A percentile compares a stretch with the other conserved stretches of the same genome.
Conservation (phyloP, 2,329 filamentous ascomycete genomes). For the Conoideocrella luteorostrata region DNA sequence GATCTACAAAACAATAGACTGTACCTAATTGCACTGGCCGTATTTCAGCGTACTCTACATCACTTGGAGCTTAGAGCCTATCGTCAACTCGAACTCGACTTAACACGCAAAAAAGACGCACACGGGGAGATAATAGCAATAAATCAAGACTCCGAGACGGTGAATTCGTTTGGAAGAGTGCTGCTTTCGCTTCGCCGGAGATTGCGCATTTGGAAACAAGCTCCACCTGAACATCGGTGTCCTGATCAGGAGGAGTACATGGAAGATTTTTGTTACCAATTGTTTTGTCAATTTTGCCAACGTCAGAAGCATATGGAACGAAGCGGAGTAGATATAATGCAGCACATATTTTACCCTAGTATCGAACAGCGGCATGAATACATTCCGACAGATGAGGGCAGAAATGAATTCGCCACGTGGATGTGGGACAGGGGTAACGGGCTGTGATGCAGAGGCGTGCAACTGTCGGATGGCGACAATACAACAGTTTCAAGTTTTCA, state of each 20-base stretch:
- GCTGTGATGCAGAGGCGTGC: too few relatives aligned
- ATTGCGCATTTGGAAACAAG: neutral
- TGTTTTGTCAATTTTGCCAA: neutral
- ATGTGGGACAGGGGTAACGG: too few relatives aligned
- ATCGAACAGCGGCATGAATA: too few relatives aligned
- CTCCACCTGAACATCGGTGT: neutral
- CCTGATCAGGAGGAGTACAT: neutral
- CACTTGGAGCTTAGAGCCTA: neutral
- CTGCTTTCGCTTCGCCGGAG: constrained; percentile 1
- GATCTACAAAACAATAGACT: too few relatives aligned
- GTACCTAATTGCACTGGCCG: neutral
- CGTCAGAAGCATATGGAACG: neutral
- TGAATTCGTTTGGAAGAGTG: neutral
- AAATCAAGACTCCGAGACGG: neutral
- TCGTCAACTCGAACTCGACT: neutral
- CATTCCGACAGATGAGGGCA: too few relatives aligned
- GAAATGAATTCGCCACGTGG: too few relatives aligned
- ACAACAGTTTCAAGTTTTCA: too few relatives aligned
- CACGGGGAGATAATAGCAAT: neutral
- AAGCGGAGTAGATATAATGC: neutral
- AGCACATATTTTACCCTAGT: neutral
- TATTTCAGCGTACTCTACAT: neutral
- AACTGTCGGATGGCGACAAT: too few relatives aligned
- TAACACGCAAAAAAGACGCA: neutral
- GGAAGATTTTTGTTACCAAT: neutral